Percentiles rank a stretch among this genome's conserved stretches.
phyloP scores from a whole-genome alignment of 177 flowering plant genomes.

The Vitis hybrid region DNA sequence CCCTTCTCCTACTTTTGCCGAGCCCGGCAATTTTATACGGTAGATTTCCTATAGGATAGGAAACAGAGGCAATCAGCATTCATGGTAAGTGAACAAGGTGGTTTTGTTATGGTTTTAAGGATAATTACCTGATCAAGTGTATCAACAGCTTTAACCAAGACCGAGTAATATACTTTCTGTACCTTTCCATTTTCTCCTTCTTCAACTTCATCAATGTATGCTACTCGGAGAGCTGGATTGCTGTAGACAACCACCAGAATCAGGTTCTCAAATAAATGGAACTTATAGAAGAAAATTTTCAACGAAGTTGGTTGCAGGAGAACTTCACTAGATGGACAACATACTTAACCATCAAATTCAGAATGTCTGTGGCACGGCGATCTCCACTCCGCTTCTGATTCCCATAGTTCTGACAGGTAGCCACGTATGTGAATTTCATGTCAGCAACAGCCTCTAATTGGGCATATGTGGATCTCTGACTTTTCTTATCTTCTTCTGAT shows the following conservation, averaged over 20 bases:
- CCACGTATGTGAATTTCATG: conserved; percentile 94
- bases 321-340: conserved; percentile 27
- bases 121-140: conserved; percentile 86
- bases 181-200: conserved; percentile 70
- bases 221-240: conserved; percentile 96
- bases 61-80: not conserved
- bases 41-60: conserved; percentile 75
- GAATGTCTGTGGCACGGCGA: conserved; percentile 92
- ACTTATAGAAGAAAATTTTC: not conserved
- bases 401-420: conserved; percentile 96
- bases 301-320: conserved; percentile 3
- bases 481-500: conserved; percentile 81
- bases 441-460: conserved; percentile 92
- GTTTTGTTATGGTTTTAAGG: conserved; percentile 1
- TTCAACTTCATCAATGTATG: conserved; percentile 98
- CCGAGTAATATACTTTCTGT: conserved; percentile 92
- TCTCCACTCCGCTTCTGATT: conserved; percentile 93
- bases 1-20: conserved; percentile 96
- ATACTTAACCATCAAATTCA: conserved; percentile 97
- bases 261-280: conserved; percentile 7
- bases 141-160: conserved; percentile 86
- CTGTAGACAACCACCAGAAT: conserved; percentile 31
- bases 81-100: not conserved
- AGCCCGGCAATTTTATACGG: conserved; percentile 93
- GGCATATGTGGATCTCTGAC: conserved; percentile 81